phyloP scores from a whole-genome alignment of 192 early-diverging fungal genomes.

The Ramicandelaber brevisporus region DNA sequence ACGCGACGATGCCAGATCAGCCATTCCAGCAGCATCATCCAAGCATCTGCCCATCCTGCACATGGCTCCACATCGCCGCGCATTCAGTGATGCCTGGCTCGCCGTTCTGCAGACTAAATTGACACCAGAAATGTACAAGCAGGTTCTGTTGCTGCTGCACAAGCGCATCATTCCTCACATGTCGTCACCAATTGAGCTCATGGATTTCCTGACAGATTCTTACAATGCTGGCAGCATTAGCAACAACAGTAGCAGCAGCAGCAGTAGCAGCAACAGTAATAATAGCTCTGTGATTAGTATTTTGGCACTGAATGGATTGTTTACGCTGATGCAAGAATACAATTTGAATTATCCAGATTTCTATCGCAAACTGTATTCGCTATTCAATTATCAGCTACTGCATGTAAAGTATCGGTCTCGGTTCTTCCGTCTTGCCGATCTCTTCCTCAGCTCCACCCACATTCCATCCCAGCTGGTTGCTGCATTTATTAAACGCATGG shows the following conservation, averaged over 20 bases:
- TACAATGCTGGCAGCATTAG: conserved; percentile 76
- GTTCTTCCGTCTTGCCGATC: conserved; percentile 73
- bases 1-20: not conserved
- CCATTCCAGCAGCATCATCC: conserved; percentile 1
- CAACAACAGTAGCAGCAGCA: too few species aligned
- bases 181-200: conserved; percentile 44
- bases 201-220: conserved; percentile 80
- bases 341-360: conserved; percentile 98
- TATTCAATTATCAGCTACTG: conserved; percentile 72
- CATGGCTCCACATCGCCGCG: conserved; percentile 29
- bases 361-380: conserved; percentile 74
- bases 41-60: conserved; percentile 10
- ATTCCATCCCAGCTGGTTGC: conserved; percentile 77
- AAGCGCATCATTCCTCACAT: conserved; percentile 74
- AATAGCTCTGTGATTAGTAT: conserved; percentile 73
- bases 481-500: conserved; percentile 78
- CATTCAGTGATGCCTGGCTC: conserved; percentile 64
- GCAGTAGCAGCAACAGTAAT: too few species aligned
- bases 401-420: conserved; percentile 87
- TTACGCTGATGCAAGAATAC: conserved; percentile 83
- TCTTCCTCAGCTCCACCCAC: conserved; percentile 71
- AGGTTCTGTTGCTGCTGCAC: conserved; percentile 58
- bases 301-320: conserved; percentile 83
- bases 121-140: conserved; percentile 47
- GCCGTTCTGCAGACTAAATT: conserved; percentile 43